These are phyloP conservation scores for Solanum bulbocastanum DNA, from an alignment of 257 asterid species.

Conservation along the genomic window DNA sequence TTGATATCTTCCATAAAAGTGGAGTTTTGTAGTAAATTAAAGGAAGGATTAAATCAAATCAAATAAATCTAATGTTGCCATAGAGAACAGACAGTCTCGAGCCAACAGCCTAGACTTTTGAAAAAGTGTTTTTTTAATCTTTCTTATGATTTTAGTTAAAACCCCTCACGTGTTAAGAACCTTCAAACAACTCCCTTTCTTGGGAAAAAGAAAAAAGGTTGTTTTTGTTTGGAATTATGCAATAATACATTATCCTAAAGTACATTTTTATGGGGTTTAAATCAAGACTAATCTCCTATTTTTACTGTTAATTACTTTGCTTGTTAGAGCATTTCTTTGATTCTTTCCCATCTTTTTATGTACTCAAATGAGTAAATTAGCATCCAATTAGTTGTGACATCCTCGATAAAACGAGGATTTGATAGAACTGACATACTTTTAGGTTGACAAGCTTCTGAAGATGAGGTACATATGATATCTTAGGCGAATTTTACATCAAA, in stretches of 20 bases:
- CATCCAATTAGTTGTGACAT: not conserved
- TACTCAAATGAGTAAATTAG: not conserved
- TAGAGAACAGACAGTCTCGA: slow-evolving; percentile 6
- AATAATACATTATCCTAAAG: not conserved
- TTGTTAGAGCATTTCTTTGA: not conserved
- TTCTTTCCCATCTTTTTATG: not conserved
- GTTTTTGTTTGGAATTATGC: not conserved
- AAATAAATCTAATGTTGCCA: not conserved
- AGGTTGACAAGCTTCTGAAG: not conserved
- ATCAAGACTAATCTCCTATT: not conserved
- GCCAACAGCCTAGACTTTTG: slow-evolving; percentile 11
- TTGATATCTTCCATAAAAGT: not conserved
- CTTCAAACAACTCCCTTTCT: not conserved
- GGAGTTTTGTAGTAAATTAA: not conserved
- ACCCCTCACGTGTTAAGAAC: not conserved
- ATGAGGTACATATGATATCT: not conserved
- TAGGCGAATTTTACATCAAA: not conserved
- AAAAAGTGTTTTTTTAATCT: not conserved
- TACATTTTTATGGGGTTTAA: not conserved
- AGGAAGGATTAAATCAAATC: not conserved
- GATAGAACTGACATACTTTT: too few species aligned
- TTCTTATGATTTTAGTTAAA: not conserved
- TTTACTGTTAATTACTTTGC: not conserved
- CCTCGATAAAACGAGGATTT: not conserved
- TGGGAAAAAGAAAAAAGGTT: not conserved